Evolutionary conservation across 1,284 basidiomycete species (phyloP).

Genomic region (Pascua guehoae): DNA sequence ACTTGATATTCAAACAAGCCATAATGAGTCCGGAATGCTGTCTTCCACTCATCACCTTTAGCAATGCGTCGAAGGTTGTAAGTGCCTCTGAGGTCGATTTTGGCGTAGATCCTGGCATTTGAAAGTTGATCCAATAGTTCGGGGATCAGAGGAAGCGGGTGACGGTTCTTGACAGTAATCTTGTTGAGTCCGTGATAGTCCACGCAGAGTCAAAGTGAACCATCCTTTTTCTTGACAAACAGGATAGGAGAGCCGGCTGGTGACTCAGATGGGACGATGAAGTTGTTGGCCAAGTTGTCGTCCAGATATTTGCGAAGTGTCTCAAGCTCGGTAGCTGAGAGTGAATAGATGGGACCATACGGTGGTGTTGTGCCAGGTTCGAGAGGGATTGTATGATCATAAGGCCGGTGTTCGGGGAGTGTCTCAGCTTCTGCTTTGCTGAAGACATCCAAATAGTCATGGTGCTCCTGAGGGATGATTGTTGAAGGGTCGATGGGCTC

Average conservation of each 20-base stretch:
- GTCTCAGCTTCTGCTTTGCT: background rate
- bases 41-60: constrained; percentile 44
- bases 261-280: constrained; percentile 36
- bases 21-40: constrained; percentile 41
- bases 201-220: constrained; percentile 48
- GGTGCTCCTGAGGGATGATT: background rate
- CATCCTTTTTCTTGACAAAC: constrained; percentile 55
- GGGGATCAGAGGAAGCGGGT: constrained; percentile 27
- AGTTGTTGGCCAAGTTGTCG: constrained; percentile 47
- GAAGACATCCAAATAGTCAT: constrained; percentile 1
- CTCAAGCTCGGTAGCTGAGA: constrained; percentile 44
- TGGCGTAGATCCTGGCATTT: constrained; percentile 32
- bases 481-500: no score
- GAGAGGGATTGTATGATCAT: constrained; percentile 15
- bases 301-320: constrained; percentile 48
- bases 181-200: constrained; percentile 54
- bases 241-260: constrained; percentile 49
- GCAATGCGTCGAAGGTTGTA: constrained; percentile 40
- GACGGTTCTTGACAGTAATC: constrained; percentile 47
- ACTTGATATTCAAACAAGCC: constrained; percentile 50
- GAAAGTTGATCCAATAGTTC: constrained; percentile 40
- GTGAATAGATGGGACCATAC: constrained; percentile 44
- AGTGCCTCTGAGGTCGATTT: constrained; percentile 37
- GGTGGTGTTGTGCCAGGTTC: constrained; percentile 34
- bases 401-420: background rate